Conservation (phyloP, 208 protist species). For the Wallacemonas sp. region DNA sequence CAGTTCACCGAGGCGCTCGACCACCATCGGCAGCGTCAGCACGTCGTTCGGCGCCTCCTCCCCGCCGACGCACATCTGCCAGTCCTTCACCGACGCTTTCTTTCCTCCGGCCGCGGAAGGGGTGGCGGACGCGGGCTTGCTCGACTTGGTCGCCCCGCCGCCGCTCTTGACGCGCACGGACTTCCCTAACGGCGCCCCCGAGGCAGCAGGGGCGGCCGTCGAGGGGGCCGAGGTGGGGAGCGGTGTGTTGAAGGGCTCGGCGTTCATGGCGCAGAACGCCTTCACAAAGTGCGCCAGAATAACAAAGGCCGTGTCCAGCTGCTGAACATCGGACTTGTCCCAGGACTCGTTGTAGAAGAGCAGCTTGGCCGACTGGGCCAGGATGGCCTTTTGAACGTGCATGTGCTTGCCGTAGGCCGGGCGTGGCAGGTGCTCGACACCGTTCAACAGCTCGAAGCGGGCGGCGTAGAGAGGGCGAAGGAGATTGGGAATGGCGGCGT, state of each 20-base stretch:
- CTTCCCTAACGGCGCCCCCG: background rate
- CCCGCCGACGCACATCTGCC: constrained; percentile 47
- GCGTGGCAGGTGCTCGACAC: constrained; percentile 70
- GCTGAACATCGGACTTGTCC: constrained; percentile 64
- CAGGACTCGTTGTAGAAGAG: constrained; percentile 75
- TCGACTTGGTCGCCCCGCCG: no score
- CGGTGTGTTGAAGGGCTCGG: constrained; percentile 52
- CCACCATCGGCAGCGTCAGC: constrained; percentile 57
- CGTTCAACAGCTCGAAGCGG: constrained; percentile 80
- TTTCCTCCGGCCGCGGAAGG: no score
- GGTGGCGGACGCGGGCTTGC: no score
- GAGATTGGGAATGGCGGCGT: constrained; percentile 36
- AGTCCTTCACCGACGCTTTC: constrained; percentile 19
- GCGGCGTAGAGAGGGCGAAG: constrained; percentile 66
- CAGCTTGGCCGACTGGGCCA: constrained; percentile 61
- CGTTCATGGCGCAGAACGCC: constrained; percentile 71
- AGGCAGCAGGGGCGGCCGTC: constrained; percentile 7
- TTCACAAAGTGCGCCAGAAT: constrained; percentile 79
- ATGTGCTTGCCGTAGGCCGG: constrained; percentile 44
- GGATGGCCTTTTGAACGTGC: constrained; percentile 62
- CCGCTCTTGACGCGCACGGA: background rate
- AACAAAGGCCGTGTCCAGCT: constrained; percentile 76
- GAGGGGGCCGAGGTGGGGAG: background rate
- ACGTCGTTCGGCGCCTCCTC: constrained; percentile 16
- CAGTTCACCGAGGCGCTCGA: constrained; percentile 73